phyloP scores from a whole-genome alignment of 2,329 filamentous ascomycete species.

The Phialophora macrospora region DNA sequence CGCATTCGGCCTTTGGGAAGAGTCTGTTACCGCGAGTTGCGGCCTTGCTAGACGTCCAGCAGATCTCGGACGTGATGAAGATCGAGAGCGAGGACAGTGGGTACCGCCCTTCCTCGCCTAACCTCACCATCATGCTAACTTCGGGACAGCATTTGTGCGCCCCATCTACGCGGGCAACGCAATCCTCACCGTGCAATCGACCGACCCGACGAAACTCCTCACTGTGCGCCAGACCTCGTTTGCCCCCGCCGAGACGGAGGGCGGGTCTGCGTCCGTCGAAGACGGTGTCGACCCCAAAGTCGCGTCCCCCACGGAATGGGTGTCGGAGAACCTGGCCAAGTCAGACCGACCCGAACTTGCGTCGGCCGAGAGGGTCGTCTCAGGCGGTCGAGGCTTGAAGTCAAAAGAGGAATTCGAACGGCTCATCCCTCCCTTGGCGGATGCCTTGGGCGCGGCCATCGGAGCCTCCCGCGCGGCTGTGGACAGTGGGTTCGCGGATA shows the following conservation, averaged over 20 bases:
- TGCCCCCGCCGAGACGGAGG: slow-evolving; percentile 69
- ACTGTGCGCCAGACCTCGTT: slow-evolving; percentile 95
- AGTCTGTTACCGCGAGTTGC: slow-evolving; percentile 89
- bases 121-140: slow-evolving; percentile 27
- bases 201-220: slow-evolving; percentile 82
- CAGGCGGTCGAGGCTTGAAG: slow-evolving; percentile 91
- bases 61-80: slow-evolving; percentile 86
- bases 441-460: slow-evolving; percentile 91
- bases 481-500: slow-evolving; percentile 96
- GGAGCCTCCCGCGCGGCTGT: slow-evolving; percentile 94
- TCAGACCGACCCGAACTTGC: slow-evolving; percentile 92
- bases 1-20: slow-evolving; percentile 96
- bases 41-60: slow-evolving; percentile 87
- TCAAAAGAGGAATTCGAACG: slow-evolving; percentile 97
- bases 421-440: slow-evolving; percentile 88
- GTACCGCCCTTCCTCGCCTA: slow-evolving; percentile 37
- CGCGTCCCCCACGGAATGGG: slow-evolving; percentile 77
- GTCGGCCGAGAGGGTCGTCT: slow-evolving; percentile 88
- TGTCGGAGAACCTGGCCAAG: slow-evolving; percentile 90
- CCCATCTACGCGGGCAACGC: slow-evolving; percentile 98
- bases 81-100: slow-evolving; percentile 85
- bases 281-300: slow-evolving; percentile 83
- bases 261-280: slow-evolving; percentile 76
- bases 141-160: slow-evolving; percentile 73
- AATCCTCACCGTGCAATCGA: slow-evolving; percentile 91